Conservation (phyloP, 78 protist species). For the Dictyostelium brefeldianum region DNA sequence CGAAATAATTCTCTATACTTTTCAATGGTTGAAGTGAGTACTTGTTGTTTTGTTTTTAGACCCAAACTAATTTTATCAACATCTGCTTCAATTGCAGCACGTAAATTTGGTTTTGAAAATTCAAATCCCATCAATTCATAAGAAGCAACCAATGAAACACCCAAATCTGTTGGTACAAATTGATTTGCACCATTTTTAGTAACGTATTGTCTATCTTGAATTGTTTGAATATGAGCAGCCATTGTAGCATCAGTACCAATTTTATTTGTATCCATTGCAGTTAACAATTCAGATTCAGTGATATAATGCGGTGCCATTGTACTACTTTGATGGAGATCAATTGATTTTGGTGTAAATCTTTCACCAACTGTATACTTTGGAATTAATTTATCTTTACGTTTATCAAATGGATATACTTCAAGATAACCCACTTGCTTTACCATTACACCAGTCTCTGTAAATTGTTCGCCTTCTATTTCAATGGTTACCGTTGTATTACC, state of each 20-base stretch:
- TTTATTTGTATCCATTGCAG: constrained; percentile 96
- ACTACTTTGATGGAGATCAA: constrained; percentile 83
- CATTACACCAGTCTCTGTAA: constrained; percentile 78
- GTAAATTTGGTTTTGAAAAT: constrained; percentile 85
- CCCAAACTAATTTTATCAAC: constrained; percentile 63
- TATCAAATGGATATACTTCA: constrained; percentile 93
- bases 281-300: constrained; percentile 97
- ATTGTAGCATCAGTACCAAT: constrained; percentile 99
- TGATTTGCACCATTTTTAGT: constrained; percentile 17
- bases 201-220: constrained; percentile 93
- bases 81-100: constrained; percentile 87
- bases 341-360: constrained; percentile 80
- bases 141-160: constrained; percentile 93
- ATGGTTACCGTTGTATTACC: constrained; percentile 89
- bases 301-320: constrained; percentile 96
- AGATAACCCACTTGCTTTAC: constrained; percentile 89
- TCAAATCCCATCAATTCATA: constrained; percentile 94
- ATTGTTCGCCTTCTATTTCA: constrained; percentile 89
- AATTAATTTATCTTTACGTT: constrained; percentile 90
- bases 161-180: constrained; percentile 93
- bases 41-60: constrained; percentile 62
- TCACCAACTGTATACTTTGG: constrained; percentile 91
- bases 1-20: constrained; percentile 46
- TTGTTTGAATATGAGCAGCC: constrained; percentile 96
- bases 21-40: constrained; percentile 34